phyloP scores from a whole-genome alignment of 2,329 filamentous ascomycete species.

The Endocalyx cinctus region DNA sequence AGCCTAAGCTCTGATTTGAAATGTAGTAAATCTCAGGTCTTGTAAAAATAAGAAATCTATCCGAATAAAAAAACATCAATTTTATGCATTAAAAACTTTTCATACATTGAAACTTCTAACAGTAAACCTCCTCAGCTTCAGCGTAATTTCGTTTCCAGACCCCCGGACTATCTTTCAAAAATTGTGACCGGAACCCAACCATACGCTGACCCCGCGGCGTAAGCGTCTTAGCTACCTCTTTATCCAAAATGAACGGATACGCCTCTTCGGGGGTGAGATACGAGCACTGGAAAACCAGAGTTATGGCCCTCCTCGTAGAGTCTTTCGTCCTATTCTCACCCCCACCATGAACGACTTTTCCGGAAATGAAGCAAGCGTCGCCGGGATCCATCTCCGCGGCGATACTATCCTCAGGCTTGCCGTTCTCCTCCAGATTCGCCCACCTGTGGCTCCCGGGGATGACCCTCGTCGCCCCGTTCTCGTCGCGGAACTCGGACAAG shows the following conservation, averaged over 20 bases:
- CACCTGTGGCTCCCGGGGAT: conserved; percentile 26
- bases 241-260: conserved; percentile 18
- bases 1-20: conserved; percentile 8
- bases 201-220: conserved; percentile 18
- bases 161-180: conserved; percentile 20
- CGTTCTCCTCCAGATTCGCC: conserved; percentile 17
- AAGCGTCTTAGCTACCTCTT: conserved; percentile 15
- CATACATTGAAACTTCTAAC: too few species aligned
- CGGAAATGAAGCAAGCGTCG: conserved; percentile 25
- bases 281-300: conserved; percentile 20
- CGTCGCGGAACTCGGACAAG: conserved; percentile 21
- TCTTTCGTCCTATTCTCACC: conserved; percentile 24
- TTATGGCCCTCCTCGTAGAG: conserved; percentile 14
- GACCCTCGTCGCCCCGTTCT: conserved; percentile 25
- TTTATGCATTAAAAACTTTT: too few species aligned
- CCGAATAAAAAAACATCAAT: not conserved
- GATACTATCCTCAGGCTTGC: conserved; percentile 12
- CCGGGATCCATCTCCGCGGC: conserved; percentile 25
- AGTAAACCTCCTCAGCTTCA: conserved; percentile 5
- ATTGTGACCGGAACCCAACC: conserved; percentile 24
- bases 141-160: conserved; percentile 21
- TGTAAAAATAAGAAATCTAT: not conserved
- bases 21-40: too few species aligned
- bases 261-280: conserved; percentile 26
- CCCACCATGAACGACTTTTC: conserved; percentile 28